Evolutionary conservation across 176 grass and related monocot genomes (phyloP), one percentile per base, ranked within the genome.

Genomic region (Paspalum vaginatum): DNA sequence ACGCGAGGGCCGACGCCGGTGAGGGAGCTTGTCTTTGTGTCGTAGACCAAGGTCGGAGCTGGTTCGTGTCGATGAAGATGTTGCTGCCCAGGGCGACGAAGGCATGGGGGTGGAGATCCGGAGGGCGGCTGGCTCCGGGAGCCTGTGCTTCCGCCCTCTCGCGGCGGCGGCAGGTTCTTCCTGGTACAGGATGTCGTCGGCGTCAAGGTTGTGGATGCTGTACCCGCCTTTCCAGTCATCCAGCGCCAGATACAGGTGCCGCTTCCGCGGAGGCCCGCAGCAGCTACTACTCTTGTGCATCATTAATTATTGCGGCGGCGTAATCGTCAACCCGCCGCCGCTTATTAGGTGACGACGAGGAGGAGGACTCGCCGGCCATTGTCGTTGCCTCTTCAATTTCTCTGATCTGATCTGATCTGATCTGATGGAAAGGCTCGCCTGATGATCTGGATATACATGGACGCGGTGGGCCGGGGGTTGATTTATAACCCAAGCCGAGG

Each of bases 191-290:
- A 81, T 70, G 65, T 5, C 18, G 49, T 43, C 63, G n/a, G 64
- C 8, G 15, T 68, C 78, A 10, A 80, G n/a, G 50, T 45, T 80
- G 63, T 80, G 51, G 64, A 80, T 80, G 78, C 50, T 80, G 49
- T 27, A 56, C 14, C 78, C 78, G 1, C 11, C 13, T 9, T 80
- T 17, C 62, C 63, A 20, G 64, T 80, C 77, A 12, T 79, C 48
- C 62, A 79, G 14, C 62, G 38, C 49, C 1, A 79, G 38, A 53
- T 68, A 67, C n/a, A 55, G 48, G 62, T 65, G 38, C 63, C 41
- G 39, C 37, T 65, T 55, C 17, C 53, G 40, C 38, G 41, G 5
- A 1, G 27, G 5, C 6, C 0, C 8, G 9, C 8, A 8, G 20
- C 8, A 4, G 3, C 15, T 37, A 65, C 37, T 6, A 6, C 24